Conservation (phyloP, 805 yeast species). For the Danielia reshetovae region DNA sequence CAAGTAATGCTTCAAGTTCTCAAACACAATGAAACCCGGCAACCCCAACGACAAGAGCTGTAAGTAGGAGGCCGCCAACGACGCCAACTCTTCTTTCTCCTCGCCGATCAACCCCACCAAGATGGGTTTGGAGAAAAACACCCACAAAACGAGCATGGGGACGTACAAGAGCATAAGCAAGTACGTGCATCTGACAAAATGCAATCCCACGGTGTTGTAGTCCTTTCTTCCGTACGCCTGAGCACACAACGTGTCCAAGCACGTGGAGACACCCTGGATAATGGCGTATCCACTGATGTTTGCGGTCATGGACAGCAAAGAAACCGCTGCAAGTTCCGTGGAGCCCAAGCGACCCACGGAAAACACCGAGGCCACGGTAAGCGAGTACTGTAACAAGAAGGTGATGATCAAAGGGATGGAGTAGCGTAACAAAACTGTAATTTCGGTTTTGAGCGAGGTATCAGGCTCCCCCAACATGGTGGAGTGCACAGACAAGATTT, state of each 20-base stretch:
- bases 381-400: conserved; percentile 64
- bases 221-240: conserved; percentile 74
- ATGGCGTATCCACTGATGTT: conserved; percentile 72
- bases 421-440: conserved; percentile 33
- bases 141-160: conserved; percentile 62
- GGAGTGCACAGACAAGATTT: conserved; percentile 23
- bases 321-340: conserved; percentile 69
- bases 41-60: conserved; percentile 56
- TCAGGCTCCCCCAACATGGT: conserved; percentile 34
- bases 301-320: conserved; percentile 73
- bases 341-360: conserved; percentile 73
- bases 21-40: conserved; percentile 71
- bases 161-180: conserved; percentile 47
- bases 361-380: conserved; percentile 73
- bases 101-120: conserved; percentile 29
- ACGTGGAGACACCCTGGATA: conserved; percentile 75
- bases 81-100: conserved; percentile 27
- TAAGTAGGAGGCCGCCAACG: conserved; percentile 57
- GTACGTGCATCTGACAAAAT: conserved; percentile 63
- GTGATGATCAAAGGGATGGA: conserved; percentile 62
- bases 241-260: conserved; percentile 73
- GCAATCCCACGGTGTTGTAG: conserved; percentile 60
- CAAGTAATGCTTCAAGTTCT: conserved; percentile 67
- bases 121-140: conserved; percentile 48
- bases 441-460: conserved; percentile 38